Evolutionary conservation across 495 filamentous ascomycete genomes (phyloP).

Genomic region (Neurospora sp.): DNA sequence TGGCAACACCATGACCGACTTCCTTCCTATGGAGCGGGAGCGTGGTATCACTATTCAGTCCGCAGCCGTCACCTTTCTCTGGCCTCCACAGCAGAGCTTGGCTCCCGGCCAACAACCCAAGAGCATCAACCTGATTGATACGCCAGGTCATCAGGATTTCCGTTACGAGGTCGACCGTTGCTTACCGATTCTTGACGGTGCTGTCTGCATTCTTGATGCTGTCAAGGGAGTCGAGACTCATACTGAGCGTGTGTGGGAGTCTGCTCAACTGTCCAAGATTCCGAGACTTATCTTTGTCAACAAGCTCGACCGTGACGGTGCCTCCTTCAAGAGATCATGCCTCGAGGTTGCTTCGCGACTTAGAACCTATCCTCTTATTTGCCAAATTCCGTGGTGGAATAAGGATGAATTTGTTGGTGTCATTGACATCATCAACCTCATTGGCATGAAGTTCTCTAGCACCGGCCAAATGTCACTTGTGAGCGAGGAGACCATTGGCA

Average conservation of each 20-base stretch:
- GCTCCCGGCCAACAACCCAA: constrained; percentile 31
- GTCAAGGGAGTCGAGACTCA: constrained; percentile 97
- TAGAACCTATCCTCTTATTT: constrained; percentile 76
- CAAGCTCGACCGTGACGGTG: constrained; percentile 92
- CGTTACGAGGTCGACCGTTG: constrained; percentile 95
- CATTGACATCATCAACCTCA: constrained; percentile 61
- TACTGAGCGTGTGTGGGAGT: constrained; percentile 93
- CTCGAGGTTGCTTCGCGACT: constrained; percentile 74
- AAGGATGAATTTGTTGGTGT: constrained; percentile 70
- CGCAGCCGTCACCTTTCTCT: constrained; percentile 89
- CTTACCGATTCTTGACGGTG: constrained; percentile 85
- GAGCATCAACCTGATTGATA: constrained; percentile 88
- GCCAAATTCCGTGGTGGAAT: constrained; percentile 91
- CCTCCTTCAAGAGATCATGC: constrained; percentile 77
- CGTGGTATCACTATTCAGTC: constrained; percentile 98
- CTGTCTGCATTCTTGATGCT: constrained; percentile 90
- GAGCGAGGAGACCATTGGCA: constrained; percentile 30
- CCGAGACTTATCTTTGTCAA: constrained; percentile 86
- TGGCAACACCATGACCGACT: constrained; percentile 95
- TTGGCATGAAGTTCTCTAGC: constrained; percentile 39
- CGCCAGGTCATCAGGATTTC: constrained; percentile 95
- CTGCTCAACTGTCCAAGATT: constrained; percentile 75
- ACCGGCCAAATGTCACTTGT: constrained; percentile 45
- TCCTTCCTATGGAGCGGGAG: constrained; percentile 85
- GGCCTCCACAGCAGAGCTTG: constrained; percentile 39